Evolutionary conservation across 371 early-diverging fungal genomes (phyloP).

Genomic region (Actinomortierella ambigua): DNA sequence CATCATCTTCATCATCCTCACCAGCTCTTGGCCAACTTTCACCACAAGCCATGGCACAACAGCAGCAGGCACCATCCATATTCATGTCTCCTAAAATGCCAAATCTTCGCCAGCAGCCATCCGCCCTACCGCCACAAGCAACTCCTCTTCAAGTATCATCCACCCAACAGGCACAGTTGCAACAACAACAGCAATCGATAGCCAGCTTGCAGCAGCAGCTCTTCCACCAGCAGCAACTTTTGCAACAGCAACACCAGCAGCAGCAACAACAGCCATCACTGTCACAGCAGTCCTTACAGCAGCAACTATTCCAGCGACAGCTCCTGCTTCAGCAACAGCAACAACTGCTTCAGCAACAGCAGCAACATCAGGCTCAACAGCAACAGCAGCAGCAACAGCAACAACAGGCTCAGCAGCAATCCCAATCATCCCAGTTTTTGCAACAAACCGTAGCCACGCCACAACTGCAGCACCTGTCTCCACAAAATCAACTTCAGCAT

Average conservation of each 20-base stretch:
- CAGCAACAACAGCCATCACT: conserved; percentile 1
- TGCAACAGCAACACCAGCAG: neutral
- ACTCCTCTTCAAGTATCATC: conserved; percentile 2
- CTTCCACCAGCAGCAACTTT: neutral
- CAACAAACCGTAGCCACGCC: too few species aligned
- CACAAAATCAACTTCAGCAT: conserved; percentile 7
- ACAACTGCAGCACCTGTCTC: conserved; percentile 13
- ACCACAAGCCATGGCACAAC: conserved; percentile 9
- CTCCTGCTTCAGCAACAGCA: neutral
- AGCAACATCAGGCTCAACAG: conserved; percentile 2
- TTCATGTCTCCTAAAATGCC: too few species aligned
- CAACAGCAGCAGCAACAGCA: conserved; percentile 6
- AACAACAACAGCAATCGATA: conserved; percentile 19
- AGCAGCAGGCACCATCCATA: conserved; percentile 17
- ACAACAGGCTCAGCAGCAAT: conserved; percentile 12
- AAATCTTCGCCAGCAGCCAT: neutral
- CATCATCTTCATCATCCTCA: too few species aligned
- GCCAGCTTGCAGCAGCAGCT: neutral
- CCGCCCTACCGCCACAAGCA: conserved; percentile 6
- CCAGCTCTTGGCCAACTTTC: conserved; percentile 10
- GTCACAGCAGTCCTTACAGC: neutral
- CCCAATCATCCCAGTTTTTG: conserved; percentile 5
- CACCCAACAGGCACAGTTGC: conserved; percentile 10
- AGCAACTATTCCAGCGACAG: neutral
- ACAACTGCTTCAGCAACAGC: conserved; percentile 6